Conservation (phyloP, 805 yeast genomes). For the Sugiyamaella mastotermitis region DNA sequence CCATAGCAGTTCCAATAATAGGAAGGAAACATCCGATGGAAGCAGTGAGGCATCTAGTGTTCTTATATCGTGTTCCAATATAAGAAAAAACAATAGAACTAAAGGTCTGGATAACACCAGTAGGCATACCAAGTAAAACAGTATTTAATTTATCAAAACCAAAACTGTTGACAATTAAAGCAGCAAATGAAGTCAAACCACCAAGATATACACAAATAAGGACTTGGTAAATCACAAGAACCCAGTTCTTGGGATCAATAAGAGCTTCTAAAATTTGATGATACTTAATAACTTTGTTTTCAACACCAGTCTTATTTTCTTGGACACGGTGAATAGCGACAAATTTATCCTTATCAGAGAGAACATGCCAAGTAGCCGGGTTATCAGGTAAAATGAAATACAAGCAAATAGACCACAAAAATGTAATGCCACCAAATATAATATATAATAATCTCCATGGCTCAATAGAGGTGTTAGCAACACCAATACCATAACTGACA, state of each 20-base stretch:
- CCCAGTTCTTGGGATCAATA: constrained; percentile 40
- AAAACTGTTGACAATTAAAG: constrained; percentile 36
- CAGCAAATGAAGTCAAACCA: constrained; percentile 40
- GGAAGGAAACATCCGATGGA: constrained; percentile 9
- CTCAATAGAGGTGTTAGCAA: constrained; percentile 27
- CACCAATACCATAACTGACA: constrained; percentile 43
- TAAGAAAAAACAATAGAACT: constrained; percentile 8
- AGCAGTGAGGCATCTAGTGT: constrained; percentile 8
- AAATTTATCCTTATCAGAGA: constrained; percentile 39
- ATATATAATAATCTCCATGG: constrained; percentile 53
- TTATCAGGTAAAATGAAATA: constrained; percentile 38
- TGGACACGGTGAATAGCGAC: constrained; percentile 48
- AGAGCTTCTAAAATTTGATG: constrained; percentile 47
- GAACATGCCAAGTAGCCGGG: constrained; percentile 43
- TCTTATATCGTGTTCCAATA: constrained; percentile 10
- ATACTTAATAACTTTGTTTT: constrained; percentile 47
- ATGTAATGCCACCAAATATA: constrained; percentile 50
- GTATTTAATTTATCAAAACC: constrained; percentile 20
- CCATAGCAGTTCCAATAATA: constrained; percentile 9
- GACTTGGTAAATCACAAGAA: constrained; percentile 29
- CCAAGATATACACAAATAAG: constrained; percentile 29
- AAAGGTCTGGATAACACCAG: constrained; percentile 13
- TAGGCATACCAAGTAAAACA: constrained; percentile 28
- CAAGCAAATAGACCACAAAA: constrained; percentile 29
- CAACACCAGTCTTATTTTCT: constrained; percentile 50